These are phyloP conservation scores for Panellus pusillus DNA, from an alignment of 768 basidiomycete genomes.

Conservation along the genomic window DNA sequence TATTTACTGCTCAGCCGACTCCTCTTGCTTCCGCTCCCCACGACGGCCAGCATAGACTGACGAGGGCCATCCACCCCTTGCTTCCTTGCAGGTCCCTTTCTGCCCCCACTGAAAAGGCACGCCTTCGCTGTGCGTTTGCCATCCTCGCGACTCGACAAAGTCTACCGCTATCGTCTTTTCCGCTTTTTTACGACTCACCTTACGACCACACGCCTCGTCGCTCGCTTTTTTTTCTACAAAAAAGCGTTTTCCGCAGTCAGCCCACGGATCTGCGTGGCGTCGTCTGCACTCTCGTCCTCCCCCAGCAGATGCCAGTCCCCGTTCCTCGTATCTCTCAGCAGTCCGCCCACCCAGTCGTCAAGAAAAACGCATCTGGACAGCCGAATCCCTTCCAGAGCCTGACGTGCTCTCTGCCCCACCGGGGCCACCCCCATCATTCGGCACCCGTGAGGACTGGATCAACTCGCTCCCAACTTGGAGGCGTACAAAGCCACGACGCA, in stretches of 20 bases:
- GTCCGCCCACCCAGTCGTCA: constrained; percentile 65
- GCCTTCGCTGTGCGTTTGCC: constrained; percentile 94
- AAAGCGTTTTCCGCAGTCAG: constrained; percentile 36
- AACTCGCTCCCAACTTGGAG: constrained; percentile 71
- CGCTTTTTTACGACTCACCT: constrained; percentile 61
- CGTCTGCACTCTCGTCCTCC: constrained; percentile 38
- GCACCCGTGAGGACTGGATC: constrained; percentile 73
- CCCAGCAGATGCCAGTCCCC: constrained; percentile 83
- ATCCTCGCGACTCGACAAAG: constrained; percentile 27
- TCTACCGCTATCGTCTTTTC: constrained; percentile 31
- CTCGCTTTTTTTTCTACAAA: constrained; percentile 29
- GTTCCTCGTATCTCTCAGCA: constrained; percentile 63
- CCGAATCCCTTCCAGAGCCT: constrained; percentile 52
- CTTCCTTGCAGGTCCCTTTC: constrained; percentile 30
- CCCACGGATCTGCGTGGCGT: constrained; percentile 42
- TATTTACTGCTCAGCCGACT: no score
- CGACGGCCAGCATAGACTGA: constrained; percentile 39
- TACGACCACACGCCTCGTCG: constrained; percentile 57
- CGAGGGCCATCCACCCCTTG: constrained; percentile 33
- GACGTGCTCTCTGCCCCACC: constrained; percentile 57
- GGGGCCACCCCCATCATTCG: constrained; percentile 64
- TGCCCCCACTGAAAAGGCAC: constrained; percentile 69
- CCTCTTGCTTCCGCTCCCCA: constrained; percentile 34
- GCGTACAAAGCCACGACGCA: constrained; percentile 63
- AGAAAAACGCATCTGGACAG: constrained; percentile 43